Evolutionary conservation across 192 early-diverging fungal species (phyloP), one percentile per base, ranked within the genome.

Genomic region (Rhizophagus sp.): DNA sequence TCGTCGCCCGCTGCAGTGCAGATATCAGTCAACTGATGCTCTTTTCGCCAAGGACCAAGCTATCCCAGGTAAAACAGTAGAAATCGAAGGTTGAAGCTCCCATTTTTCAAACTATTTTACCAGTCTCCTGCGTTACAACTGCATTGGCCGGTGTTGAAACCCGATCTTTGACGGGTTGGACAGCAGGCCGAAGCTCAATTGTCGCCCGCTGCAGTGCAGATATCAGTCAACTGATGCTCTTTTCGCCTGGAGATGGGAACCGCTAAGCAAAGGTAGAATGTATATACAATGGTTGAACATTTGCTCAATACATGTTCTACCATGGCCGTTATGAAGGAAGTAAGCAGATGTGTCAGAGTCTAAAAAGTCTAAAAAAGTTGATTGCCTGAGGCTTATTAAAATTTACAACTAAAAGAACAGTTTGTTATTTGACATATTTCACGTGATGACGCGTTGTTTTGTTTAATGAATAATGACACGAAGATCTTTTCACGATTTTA

Each of bases 31-130:
- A 67, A 36, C 8, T 67, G 66, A 67, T 36, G 34, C 27, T 50
- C 72, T 12, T 73, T 73, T 73, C 71, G 71, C 71, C 71, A 47
- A 73, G 71, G 71, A 47, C 71, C 17, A 73, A 73, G 71, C 71
- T 73, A 73, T 73, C 71, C 71, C 71, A 73, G 15, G 49, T 52
- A 73, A 73, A 73, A 27, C 71, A 73, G 71, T 25, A 22, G 12
- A 44, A 22, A 73, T 73, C 41, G 49, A 73, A 73, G 71, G 71
- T 73, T 73, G 44, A 73, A 73, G 39, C 71, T 73, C 50, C 71
- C 44, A 73, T 73, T 73, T 22, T 73, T 73, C 65, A 73, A 52
- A 22, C 71, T 52, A 73, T 52, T 73, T 73, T 50, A 73, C 49
- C 71, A 73, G 64, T 52, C 71, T 73, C 71, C 49, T 73, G 49